These are phyloP conservation scores for Phragmites australis DNA, from an alignment of 176 grass and related monocot genomes.

Conservation along the genomic window DNA sequence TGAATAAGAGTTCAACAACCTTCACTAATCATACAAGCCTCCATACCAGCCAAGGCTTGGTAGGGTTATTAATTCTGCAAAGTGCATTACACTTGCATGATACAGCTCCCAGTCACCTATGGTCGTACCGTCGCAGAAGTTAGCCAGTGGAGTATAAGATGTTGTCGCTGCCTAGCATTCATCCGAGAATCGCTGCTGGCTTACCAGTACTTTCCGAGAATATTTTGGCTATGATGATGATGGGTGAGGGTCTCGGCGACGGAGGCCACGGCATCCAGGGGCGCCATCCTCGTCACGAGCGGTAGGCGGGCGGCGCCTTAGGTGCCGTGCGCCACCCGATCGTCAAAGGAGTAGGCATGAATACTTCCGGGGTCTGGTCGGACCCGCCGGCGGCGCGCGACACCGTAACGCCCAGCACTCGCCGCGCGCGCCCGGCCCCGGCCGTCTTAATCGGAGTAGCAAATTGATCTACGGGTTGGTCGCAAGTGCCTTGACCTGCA, in stretches of 20 bases:
- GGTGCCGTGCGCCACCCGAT: not conserved
- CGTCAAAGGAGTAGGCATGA: not conserved
- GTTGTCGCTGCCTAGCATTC: not conserved
- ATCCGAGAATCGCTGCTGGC: not conserved
- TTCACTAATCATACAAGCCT: no score
- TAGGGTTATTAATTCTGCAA: conserved; percentile 6
- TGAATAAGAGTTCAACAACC: no score
- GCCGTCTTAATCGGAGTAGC: not conserved
- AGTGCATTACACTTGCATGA: not conserved
- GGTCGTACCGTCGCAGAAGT: not conserved
- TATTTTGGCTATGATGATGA: not conserved
- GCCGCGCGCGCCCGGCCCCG: not conserved
- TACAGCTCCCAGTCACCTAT: not conserved
- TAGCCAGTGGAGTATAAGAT: not conserved
- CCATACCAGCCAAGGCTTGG: no score
- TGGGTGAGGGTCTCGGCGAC: not conserved
- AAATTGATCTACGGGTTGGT: not conserved
- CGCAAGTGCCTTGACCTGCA: not conserved
- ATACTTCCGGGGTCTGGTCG: not conserved
- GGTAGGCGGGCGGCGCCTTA: not conserved
- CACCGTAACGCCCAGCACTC: conserved; percentile 1
- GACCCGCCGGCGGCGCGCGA: not conserved
- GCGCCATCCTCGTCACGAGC: no score
- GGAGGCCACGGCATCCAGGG: not conserved
- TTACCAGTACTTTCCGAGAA: not conserved